A percentile compares a stretch with the other conserved stretches of the same genome.
phyloP scores from a whole-genome alignment of 768 basidiomycete species.

The Agaricus bisporus region DNA sequence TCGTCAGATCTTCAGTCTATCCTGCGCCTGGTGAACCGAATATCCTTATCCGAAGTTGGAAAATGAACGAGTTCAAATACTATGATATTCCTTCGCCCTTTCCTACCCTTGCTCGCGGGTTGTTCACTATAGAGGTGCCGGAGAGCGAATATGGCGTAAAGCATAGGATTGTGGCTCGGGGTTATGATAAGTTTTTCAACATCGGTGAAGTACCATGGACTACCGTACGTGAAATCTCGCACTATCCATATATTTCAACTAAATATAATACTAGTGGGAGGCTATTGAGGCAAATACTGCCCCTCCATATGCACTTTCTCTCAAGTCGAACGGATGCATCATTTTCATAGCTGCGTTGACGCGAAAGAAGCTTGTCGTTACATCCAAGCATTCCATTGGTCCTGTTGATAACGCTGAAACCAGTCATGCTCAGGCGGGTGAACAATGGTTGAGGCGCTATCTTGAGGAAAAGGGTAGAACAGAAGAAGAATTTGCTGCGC shows the following conservation, averaged over 20 bases:
- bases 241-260: constrained; percentile 3
- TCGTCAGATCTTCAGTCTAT: constrained; percentile 56
- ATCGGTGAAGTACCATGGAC: constrained; percentile 96
- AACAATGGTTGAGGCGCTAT: constrained; percentile 75
- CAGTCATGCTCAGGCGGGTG: constrained; percentile 81
- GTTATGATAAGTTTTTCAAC: constrained; percentile 99
- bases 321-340: constrained; percentile 96
- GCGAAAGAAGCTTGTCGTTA: constrained; percentile 66
- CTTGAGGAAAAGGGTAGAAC: constrained; percentile 53
- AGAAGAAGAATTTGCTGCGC: constrained; percentile 66
- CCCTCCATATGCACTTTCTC: constrained; percentile 77
- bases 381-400: constrained; percentile 91
- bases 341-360: constrained; percentile 90
- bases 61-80: constrained; percentile 97
- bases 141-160: constrained; percentile 15
- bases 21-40: constrained; percentile 48
- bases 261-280: constrained; percentile 52
- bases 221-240: constrained; percentile 46
- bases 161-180: constrained; percentile 73
- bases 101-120: constrained; percentile 86
- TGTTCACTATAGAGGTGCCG: constrained; percentile 63
- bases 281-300: constrained; percentile 63
- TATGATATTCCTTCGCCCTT: constrained; percentile 86
- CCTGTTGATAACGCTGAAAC: constrained; percentile 29
- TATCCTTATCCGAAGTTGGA: constrained; percentile 77